Conservation (phyloP, 2,329 filamentous ascomycete genomes). For the Apiospora malaysiana region DNA sequence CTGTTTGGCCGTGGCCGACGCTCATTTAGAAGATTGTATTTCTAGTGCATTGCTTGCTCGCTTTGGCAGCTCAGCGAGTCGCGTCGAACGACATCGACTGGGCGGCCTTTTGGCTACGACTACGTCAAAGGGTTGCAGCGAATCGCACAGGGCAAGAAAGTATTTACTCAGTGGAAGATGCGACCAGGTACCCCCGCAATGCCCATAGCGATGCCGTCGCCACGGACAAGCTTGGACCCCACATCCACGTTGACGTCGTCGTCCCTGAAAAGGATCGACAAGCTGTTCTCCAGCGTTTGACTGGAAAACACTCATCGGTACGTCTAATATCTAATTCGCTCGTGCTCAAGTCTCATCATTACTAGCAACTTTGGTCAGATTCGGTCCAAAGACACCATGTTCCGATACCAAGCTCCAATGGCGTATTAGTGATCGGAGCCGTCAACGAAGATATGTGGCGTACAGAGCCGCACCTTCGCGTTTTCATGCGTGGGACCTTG, state of each 20-base stretch:
- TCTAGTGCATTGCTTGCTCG: not conserved
- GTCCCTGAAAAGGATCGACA: not conserved
- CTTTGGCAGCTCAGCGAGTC: not conserved
- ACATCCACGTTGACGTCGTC: not conserved
- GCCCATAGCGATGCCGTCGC: not conserved
- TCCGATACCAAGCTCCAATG: not conserved
- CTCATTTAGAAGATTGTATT: not conserved
- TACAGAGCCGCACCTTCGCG: not conserved
- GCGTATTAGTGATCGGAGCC: not conserved
- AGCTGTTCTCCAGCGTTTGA: not conserved
- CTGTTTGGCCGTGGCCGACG: not conserved
- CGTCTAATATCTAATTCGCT: not conserved
- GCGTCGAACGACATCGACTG: not conserved
- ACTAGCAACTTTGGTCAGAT: not conserved
- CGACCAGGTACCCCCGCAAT: not conserved
- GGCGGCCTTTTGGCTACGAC: not conserved
- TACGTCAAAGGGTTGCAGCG: not conserved
- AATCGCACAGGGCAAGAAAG: not conserved
- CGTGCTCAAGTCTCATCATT: not conserved
- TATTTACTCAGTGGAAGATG: not conserved
- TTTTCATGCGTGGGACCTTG: not conserved
- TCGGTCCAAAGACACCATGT: not conserved
- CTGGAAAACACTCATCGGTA: not conserved
- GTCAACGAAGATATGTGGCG: not conserved
- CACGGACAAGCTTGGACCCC: not conserved